Evolutionary conservation across 2,329 filamentous ascomycete genomes (phyloP), one percentile per base, ranked within the genome.

Genomic region (Emydomyces testavorans): DNA sequence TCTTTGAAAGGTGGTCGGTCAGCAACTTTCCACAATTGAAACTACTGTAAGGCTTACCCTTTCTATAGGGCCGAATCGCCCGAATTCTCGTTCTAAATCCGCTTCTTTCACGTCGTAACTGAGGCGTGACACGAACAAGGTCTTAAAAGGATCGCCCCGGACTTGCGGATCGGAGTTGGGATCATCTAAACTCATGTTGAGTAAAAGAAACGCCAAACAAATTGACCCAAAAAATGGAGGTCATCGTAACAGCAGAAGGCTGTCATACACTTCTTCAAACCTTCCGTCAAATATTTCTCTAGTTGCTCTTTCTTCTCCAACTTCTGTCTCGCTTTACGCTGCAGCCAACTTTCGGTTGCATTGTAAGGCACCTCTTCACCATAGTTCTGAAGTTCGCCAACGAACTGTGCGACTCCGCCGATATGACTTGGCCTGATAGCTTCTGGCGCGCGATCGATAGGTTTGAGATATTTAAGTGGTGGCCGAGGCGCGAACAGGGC

Each of bases 401-500:
- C 72, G 60, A 78, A 95, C 41, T 79, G 75, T 18, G 80, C 86
- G 50, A 96, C 65, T 45, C 87, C 86, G 18, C 73, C 72, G 54
- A 95, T 79, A 46, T 76, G 71, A 52, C 81, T 78, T 15, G 86
- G 93, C 63, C 76, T 80, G 59, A 86, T 83, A 56, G 89, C 78
- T 67, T 92, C 86, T 8, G 89, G 83, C 53, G 89, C 79, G 64
- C 85, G 75, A 68, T 96, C 90, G 58, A 77, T 74, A 5, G 88
- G 85, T 52, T 84, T 83, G 52, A 94, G 80, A 76, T 86, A 96
- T 67, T 88, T 84, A 63, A 96, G 72, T 51, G 90, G 84, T 58
- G 92, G 92, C 51, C 92, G 85, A 63, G 92, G 86, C 69, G 90
- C 85, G 72, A 98, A 98, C 57, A 96, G 85, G 68, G 85, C 85